Conservation (phyloP, 305 asterid genomes). For the Fraxinus platypoda region DNA sequence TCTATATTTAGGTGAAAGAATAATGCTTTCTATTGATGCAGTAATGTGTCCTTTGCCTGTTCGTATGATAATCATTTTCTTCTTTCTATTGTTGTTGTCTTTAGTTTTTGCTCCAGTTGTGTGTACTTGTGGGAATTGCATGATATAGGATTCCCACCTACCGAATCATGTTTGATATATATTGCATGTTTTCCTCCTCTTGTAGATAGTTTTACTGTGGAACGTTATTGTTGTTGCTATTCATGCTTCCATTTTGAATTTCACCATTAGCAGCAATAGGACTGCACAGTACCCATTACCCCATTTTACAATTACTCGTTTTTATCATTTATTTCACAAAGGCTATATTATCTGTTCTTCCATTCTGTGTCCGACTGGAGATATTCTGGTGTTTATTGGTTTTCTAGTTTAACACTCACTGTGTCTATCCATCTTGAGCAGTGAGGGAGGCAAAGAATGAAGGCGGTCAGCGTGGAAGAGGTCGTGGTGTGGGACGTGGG, state of each 20-base stretch:
- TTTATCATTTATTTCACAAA: neutral
- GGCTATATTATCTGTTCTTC: neutral
- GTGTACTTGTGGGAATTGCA: neutral
- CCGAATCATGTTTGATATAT: neutral
- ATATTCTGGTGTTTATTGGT: neutral
- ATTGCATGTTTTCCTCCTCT: neutral
- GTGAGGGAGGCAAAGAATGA: constrained; percentile 58
- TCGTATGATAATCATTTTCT: neutral
- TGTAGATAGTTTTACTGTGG: neutral
- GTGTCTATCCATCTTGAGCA: constrained; percentile 15
- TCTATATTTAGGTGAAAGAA: neutral
- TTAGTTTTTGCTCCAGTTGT: neutral
- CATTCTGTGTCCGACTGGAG: neutral
- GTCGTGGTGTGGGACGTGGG: constrained; percentile 49
- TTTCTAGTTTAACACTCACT: neutral
- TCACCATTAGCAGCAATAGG: neutral
- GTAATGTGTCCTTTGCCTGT: neutral
- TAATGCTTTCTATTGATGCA: neutral
- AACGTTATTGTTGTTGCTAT: neutral
- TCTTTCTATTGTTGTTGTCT: neutral
- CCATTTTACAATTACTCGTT: neutral
- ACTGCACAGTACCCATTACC: neutral
- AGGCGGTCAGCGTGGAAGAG: constrained; percentile 44
- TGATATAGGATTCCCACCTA: neutral
- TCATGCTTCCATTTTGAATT: neutral